Evolutionary conservation across 208 protist species (phyloP).

Genomic region (Lotmaria passim): DNA sequence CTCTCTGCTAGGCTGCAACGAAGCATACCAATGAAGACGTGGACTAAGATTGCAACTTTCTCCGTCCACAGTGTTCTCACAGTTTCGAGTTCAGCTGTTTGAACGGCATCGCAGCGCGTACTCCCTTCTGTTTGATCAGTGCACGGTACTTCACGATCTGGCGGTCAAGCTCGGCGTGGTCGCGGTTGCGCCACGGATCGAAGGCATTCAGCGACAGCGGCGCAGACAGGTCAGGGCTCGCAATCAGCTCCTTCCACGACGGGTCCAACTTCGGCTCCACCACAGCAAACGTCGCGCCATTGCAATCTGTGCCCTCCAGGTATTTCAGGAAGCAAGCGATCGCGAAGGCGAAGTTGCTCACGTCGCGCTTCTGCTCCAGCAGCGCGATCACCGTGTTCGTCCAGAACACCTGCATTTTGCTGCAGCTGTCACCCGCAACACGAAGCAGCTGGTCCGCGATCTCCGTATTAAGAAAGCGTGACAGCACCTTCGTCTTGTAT

Average conservation of each 20-base stretch:
- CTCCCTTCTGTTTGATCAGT: slow-evolving; percentile 40
- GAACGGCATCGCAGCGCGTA: slow-evolving; percentile 38
- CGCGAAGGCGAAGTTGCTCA: slow-evolving; percentile 45
- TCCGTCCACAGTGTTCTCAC: too few species aligned
- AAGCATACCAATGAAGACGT: too few species aligned
- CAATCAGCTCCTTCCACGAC: slow-evolving; percentile 31
- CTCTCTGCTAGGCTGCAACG: too few species aligned
- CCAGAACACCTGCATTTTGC: slow-evolving; percentile 53
- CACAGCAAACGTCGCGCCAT: slow-evolving; percentile 33
- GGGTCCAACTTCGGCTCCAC: slow-evolving; percentile 39
- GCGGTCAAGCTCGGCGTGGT: slow-evolving; percentile 38
- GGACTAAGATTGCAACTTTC: too few species aligned
- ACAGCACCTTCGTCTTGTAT: slow-evolving; percentile 43
- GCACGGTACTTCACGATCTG: slow-evolving; percentile 38
- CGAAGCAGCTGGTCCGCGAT: slow-evolving; percentile 48
- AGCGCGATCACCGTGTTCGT: slow-evolving; percentile 36
- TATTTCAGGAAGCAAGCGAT: slow-evolving; percentile 40
- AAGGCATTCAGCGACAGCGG: slow-evolving; percentile 42
- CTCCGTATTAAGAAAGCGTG: slow-evolving; percentile 37
- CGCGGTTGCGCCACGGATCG: slow-evolving; percentile 37
- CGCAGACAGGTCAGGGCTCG: slow-evolving; percentile 16
- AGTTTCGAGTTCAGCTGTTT: slow-evolving; percentile 13
- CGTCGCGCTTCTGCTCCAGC: slow-evolving; percentile 7
- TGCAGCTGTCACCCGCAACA: slow-evolving; percentile 46
- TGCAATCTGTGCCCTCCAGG: slow-evolving; percentile 39